Base-by-base conservation (phyloP, 306 rosid species). In the Corylus americana region DNA sequence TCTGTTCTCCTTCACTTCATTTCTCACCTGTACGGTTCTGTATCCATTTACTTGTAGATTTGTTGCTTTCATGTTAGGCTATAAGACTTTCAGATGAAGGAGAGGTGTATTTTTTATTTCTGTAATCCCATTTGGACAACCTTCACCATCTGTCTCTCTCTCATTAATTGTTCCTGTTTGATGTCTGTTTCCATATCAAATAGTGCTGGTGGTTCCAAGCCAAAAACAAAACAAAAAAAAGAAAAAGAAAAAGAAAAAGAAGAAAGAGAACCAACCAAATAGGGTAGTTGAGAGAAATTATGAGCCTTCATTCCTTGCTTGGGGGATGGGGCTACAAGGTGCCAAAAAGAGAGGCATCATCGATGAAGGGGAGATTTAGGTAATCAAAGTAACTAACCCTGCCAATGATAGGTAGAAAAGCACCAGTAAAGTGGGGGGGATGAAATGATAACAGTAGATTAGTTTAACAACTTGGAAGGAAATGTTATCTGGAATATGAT, bases 281-380 rank as follows among this genome's bases (percentile, higher is more conserved):
- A 81, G 78, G 45, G 47, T 61, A 51, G 80, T 67, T 74, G 55
- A 72, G 83, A 66, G 76, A 78, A 55, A 75, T 37, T 75, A 84
- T 45, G 54, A 64, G 44, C 55, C 11, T 70, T 73, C 68, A 76
- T 76, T 44, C 77, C 78, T 87, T 84, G 84, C 89, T 85, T 88
- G 80, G 71, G 68, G 68, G 67, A 53, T 71, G 88, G 80, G 88
- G 73, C 90, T 81, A 84, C 90, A 87, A 84, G 69, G 70, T 80
- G 93, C 85, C 93, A 79, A 86, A 78, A 83, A 80, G 77, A 76
- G 54, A 37, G 81, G 79, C 67, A 47, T 82, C 74, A 42, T 77
- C 8, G 49, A 64, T 77, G 77, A 80, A 63, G 77, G 77, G 73
- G 84, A 57, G 84, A 57, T 66, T 11, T 64, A 22, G 18, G 55